Base-by-base conservation (phyloP, 2,329 filamentous ascomycete genomes). In the Fusarium sp. region DNA sequence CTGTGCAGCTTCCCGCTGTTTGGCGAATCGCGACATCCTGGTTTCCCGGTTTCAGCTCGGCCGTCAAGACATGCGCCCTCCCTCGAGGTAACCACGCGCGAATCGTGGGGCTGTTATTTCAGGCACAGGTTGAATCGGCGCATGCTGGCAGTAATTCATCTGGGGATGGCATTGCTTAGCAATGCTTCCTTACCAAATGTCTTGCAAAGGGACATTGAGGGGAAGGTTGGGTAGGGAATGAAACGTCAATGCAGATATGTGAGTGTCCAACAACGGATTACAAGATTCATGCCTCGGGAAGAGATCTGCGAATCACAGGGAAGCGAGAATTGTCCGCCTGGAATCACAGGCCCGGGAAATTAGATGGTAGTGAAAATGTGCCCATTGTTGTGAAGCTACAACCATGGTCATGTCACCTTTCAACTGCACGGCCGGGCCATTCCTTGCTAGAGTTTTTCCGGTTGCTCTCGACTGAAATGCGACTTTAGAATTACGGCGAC, bases 231-330 rank as follows among this genome's bases (percentile, higher is more conserved):
- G 40, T 27, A 61, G 31, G 22, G 42, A 27, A 62, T 53, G 59
- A 51, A 62, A 51, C 29, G 16, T 29, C 44, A 53, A 42, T 29
- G 24, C 31, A 38, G 44, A 40, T 62, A 46, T 53, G 35, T 24
- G 29, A 42, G 20, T 20, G 38, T 20, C 27, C 24, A 24, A 42
- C 27, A 62, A 62, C 14, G 17, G 27, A 51, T 31, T 24, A 14
- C 31, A 38, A 46, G 31, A 51, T 22, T 33, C 33, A 46, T 38
- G 33, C 22, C 44, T 35, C n/a, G 42, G 58, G 42, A 29, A 17
- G 53, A 53, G 61, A 63, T 31, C 61, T 56, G 49, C 36, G 35
- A 38, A 56, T 53, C 17, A 38, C 61, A 62, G 22, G 24, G 61
- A 56, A 38, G 20, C 11, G 27, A 31, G 31, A 38, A 56, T 44